phyloP scores from a whole-genome alignment of 1,284 basidiomycete species.

The Rhizoctonia solani region DNA sequence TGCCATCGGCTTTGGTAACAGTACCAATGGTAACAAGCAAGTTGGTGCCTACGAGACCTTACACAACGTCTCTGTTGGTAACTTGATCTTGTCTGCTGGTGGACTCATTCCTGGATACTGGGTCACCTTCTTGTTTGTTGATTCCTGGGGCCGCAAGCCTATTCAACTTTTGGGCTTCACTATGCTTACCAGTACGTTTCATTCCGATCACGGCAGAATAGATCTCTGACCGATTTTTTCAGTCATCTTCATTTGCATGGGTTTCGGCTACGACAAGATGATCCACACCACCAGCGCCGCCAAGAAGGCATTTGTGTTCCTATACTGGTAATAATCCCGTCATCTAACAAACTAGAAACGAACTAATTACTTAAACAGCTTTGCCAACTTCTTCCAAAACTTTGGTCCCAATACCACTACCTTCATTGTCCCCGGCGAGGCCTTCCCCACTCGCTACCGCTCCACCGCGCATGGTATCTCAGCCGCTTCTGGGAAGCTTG shows the following conservation, averaged over 20 bases:
- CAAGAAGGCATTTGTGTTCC: slow-evolving; percentile 70
- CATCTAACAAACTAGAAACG: slow-evolving; percentile 65
- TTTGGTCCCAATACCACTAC: slow-evolving; percentile 80
- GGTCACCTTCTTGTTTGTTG: slow-evolving; percentile 69
- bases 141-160: slow-evolving; percentile 71
- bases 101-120: slow-evolving; percentile 79
- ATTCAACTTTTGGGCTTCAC: slow-evolving; percentile 77
- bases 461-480: slow-evolving; percentile 85
- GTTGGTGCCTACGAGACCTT: slow-evolving; percentile 48
- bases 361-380: slow-evolving; percentile 63
- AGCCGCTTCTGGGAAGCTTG: slow-evolving; percentile 80
- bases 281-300: slow-evolving; percentile 55
- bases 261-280: slow-evolving; percentile 73
- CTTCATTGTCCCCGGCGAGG: slow-evolving; percentile 76
- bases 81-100: slow-evolving; percentile 54
- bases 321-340: slow-evolving; percentile 56
- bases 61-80: slow-evolving; percentile 50
- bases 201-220: neutral
- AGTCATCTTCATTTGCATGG: slow-evolving; percentile 49
- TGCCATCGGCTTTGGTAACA: slow-evolving; percentile 54
- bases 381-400: slow-evolving; percentile 54
- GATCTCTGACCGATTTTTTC: neutral
- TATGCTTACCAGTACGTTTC: slow-evolving; percentile 59
- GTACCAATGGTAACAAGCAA: slow-evolving; percentile 41
- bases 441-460: slow-evolving; percentile 85